These are phyloP conservation scores for Eucalyptus victrix DNA, from an alignment of 345 rosid genomes.

Conservation along the genomic window DNA sequence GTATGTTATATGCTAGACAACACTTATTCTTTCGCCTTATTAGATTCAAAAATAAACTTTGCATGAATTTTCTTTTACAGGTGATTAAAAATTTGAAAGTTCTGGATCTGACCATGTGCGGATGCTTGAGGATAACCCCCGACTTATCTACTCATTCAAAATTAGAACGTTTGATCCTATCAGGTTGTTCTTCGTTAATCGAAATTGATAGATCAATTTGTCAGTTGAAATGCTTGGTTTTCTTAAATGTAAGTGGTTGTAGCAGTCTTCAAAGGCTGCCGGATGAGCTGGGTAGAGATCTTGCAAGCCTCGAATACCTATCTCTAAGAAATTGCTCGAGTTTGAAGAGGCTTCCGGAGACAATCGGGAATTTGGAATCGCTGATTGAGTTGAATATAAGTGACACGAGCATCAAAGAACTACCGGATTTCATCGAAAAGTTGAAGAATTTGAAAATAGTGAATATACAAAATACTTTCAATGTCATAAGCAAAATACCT, in stretches of 20 bases:
- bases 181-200: neutral
- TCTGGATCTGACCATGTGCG: neutral
- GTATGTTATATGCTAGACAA: neutral
- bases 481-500: neutral
- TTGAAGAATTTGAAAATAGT: neutral
- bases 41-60: neutral
- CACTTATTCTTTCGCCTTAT: rapidly evolving
- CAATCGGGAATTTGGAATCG: neutral
- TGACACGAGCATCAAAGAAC: rapidly evolving
- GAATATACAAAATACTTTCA: rapidly evolving
- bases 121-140: neutral
- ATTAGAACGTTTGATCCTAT: neutral
- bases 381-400: neutral
- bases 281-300: no score
- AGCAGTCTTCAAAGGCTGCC: rapidly evolving
- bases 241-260: rapidly evolving
- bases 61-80: neutral
- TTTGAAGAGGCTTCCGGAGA: neutral
- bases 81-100: neutral
- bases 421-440: neutral
- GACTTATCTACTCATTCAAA: neutral
- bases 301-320: no score
- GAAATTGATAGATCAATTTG: neutral
- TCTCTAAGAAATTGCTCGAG: no score
- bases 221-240: neutral